Base-by-base conservation (phyloP, 1,284 basidiomycete species). In the Clitocybe nebularis region DNA sequence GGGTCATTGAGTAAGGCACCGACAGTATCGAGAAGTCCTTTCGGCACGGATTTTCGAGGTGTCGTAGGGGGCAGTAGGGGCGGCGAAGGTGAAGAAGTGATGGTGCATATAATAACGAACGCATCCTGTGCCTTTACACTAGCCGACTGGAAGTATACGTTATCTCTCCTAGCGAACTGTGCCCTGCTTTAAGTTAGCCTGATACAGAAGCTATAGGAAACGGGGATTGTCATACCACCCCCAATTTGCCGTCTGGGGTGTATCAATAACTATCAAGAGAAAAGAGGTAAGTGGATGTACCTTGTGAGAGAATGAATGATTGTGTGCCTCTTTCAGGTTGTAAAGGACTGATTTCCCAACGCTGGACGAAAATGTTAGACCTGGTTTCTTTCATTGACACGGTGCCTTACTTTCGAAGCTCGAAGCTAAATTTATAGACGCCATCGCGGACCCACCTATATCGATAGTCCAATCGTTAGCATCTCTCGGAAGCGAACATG, bases 381-480 rank as follows among this genome's bases (percentile, higher is more conserved):
- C 9, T 30, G 22, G 47, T 35, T 32, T 11, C 25, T 5, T 45
- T 23, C 7, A 16, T 39, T 16, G 20, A 28, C 36, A n/a, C 16
- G 39, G 39, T 40, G n/a, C 9, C 11, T 8, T 50, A 83, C 83
- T 76, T 82, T 58, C 78, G 78, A 52, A 93, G 70, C 58, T 91
- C 89, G 57, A 93, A 92, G 47, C 76, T 81, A 61, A 93, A 93
- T 56, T 83, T 87, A 66, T 81, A 93, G 14, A 84, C 64, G 1
- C 90, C 90, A 47, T 89, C 84, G n/a, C 90, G 77, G 10, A 76
- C 64, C 90, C 90, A 93, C 63, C 82, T 85, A 40, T 14, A n/a
- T n/a, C n/a, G n/a, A n/a, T n/a, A n/a, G n/a, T n/a, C n/a, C n/a
- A n/a, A n/a, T n/a, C n/a, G n/a, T n/a, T n/a, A n/a, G n/a, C n/a